Evolutionary conservation across 2,329 filamentous ascomycete species (phyloP), one percentile per base, ranked within the genome.

Genomic region (Arthrinium phaeospermum): DNA sequence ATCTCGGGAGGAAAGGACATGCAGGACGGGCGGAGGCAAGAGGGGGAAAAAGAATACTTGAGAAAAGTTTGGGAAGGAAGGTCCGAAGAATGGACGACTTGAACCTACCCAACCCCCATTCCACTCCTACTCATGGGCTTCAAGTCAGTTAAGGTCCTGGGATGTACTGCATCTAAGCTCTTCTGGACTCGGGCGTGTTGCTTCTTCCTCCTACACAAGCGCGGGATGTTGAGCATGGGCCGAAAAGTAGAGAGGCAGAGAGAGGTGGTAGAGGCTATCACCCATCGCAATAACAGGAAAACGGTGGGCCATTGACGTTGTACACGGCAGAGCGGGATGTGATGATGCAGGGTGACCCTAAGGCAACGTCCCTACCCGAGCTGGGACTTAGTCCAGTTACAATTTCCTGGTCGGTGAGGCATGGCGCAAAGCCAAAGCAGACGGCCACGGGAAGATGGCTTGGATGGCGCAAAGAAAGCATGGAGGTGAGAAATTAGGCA

Each of bases 171-270:
- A 68, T 46, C 64, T 41, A 68, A 68, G n/a, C 37, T n/a, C 67
- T 34, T 61, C 30, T 64, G 57, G 57, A 13, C 67, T 12, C 67
- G n/a, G 67, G 67, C 41, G 41, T 68, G 64, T 51, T 41, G 24
- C 34, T 69, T 61, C 57, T 51, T 68, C 61, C 61, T 68, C 16
- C n/a, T 27, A 37, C n/a, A 47, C 30, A 71, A 45, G 61, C 51
- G 16, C 53, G 53, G 69, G 69, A 73, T 74, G 74, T 64, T 73
- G 73, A 70, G 72, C 75, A 75, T 74, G 53, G 57, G 49, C 67
- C 49, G 71, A 57, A 22, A 53, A 74, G 70, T 73, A 57, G 73
- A 64, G 61, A 70, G 69, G 53, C 67, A 72, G 14, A 47, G 45
- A 22, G 45, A 47, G 45, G 45, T 22, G 47, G 67, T 53, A 67